Conservation (phyloP, 441 rosid species). For the Brassica hybrid region DNA sequence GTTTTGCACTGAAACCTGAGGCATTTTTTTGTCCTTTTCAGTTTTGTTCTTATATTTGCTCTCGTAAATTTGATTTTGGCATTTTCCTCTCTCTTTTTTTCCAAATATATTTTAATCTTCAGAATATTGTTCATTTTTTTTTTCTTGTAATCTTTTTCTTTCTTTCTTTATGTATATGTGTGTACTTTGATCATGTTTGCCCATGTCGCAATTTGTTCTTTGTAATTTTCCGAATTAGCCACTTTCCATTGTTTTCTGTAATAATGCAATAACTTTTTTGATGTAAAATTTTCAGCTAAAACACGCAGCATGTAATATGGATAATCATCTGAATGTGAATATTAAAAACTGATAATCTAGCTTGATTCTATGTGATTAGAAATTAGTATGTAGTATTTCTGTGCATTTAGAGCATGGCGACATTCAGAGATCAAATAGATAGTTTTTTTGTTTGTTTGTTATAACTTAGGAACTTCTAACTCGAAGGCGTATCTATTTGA, state of each 20-base stretch:
- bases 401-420: too few species aligned
- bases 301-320: conserved; percentile 26
- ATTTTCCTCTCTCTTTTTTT: conserved; percentile 20
- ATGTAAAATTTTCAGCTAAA: neutral
- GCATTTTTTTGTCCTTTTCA: conserved; percentile 37
- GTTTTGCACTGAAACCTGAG: conserved; percentile 44
- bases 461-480: too few species aligned
- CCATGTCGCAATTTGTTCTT: conserved; percentile 41
- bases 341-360: neutral
- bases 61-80: conserved; percentile 30
- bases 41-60: conserved; percentile 40
- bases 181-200: conserved; percentile 28
- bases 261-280: conserved; percentile 21
- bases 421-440: too few species aligned
- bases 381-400: neutral
- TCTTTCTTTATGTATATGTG: neutral
- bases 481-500: too few species aligned
- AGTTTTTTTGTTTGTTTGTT: too few species aligned
- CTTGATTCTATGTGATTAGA: too few species aligned
- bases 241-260: conserved; percentile 41
- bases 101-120: conserved; percentile 8
- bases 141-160: too few species aligned
- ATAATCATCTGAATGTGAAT: neutral
- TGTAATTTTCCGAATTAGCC: conserved; percentile 42
- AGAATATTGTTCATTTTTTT: neutral